Base-by-base conservation (phyloP, 208 protist genomes). In the Wallacemonas collosoma region DNA sequence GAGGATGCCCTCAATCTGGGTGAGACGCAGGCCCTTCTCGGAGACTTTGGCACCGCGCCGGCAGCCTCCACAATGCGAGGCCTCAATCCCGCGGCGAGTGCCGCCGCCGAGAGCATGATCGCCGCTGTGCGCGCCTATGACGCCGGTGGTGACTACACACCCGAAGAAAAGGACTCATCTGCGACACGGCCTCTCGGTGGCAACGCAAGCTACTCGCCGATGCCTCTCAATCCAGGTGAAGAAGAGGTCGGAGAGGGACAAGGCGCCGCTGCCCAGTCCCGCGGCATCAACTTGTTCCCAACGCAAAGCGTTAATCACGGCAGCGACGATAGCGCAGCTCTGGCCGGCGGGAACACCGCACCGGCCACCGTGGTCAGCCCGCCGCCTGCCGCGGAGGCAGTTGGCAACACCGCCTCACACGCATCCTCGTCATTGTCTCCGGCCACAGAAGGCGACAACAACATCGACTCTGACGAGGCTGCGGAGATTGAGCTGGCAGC, bases 401-500 rank as follows among this genome's bases (percentile, higher is more conserved):
- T 26, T 26, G 26, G 26, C 26, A 26, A 26, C 26, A 26, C 26
- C 26, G 26, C 26, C 26, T 26, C 26, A 26, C 26, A 26, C 26
- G 26, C 26, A 26, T 26, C 26, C 26, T 26, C 26, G 26, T 26
- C 26, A 26, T 26, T 26, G 26, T 26, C 0, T 26, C 2, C 26
- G 2, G 17, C 57, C 35, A 39, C 62, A 67, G 26, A 14, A 35
- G 5, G 38, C 7, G 15, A 26, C 38, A 38, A 69, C 47, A 69
- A 58, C 45, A 69, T 69, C 60, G 60, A 65, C 60, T 44, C 38
- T 4, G 60, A 65, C 40, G 60, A 65, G 60, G 40, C 40, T 5
- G 60, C 60, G 4, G 60, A 65, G 43, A 65, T 65, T 50, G 60
- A 65, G 40, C 36, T 65, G 0, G 60, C 60, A 38, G 60, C 60